These are phyloP conservation scores for Nicotiana paniculata DNA, from an alignment of 257 asterid species.

Conservation along the genomic window DNA sequence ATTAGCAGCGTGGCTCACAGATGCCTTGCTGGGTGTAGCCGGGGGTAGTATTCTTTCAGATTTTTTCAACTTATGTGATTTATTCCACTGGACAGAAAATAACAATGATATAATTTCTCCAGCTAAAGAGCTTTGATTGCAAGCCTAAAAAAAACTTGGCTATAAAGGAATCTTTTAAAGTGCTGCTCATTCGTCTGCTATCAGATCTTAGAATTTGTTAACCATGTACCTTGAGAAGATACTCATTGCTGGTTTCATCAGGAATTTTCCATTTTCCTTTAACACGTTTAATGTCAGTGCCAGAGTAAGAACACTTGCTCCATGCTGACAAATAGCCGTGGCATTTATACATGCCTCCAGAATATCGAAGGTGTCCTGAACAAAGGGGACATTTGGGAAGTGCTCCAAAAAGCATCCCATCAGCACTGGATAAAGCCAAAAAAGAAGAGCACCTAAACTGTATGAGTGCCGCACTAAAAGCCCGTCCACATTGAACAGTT, in stretches of 20 bases:
- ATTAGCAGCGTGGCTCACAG: constrained; percentile 36
- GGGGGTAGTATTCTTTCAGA: constrained; percentile 63
- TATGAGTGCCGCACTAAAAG: neutral
- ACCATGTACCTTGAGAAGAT: constrained; percentile 64
- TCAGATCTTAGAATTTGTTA: constrained; percentile 9
- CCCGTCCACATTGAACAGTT: constrained; percentile 1
- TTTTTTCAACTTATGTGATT: constrained; percentile 75
- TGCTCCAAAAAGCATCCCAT: constrained; percentile 92
- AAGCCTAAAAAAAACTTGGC: neutral
- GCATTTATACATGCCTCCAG: constrained; percentile 79
- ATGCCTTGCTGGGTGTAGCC: constrained; percentile 36
- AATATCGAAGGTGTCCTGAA: constrained; percentile 67
- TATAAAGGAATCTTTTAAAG: neutral
- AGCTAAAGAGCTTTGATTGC: neutral
- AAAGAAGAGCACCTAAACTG: neutral
- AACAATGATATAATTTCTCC: neutral
- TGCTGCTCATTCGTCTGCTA: neutral
- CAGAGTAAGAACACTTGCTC: constrained; percentile 81
- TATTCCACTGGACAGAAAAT: constrained; percentile 64
- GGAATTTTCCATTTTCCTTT: constrained; percentile 92
- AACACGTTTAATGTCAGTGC: constrained; percentile 61
- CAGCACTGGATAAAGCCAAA: constrained; percentile 55
- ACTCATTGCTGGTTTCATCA: constrained; percentile 56
- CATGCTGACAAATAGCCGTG: constrained; percentile 79
- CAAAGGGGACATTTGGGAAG: constrained; percentile 76